A percentile compares a stretch with the other conserved stretches of the same genome.
Evolutionary conservation across 2,329 filamentous ascomycete species (phyloP).

Genomic region (Keithomyces neogunnii): DNA sequence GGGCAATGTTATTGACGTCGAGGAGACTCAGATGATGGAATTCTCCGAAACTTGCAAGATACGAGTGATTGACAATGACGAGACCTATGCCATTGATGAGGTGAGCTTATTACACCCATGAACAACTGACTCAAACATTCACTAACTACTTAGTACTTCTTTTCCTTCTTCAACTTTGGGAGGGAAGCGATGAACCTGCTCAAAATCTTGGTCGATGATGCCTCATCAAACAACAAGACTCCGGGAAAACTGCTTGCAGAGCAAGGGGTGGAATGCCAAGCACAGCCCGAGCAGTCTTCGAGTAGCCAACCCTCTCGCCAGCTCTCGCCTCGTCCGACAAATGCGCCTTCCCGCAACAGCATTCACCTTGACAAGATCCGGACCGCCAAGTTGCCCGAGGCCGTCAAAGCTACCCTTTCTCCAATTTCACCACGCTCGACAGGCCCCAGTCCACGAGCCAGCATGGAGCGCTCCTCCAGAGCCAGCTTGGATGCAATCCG

Average conservation of each 20-base stretch:
- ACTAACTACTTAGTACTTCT: constrained; percentile 62
- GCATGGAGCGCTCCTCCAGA: constrained; percentile 39
- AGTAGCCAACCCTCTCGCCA: not conserved
- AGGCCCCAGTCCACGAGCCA: constrained; percentile 45
- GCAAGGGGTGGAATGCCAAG: constrained; percentile 8
- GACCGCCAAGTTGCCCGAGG: constrained; percentile 39
- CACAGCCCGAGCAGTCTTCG: not conserved
- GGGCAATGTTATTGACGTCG: constrained; percentile 82
- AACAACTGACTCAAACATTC: not conserved
- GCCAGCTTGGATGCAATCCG: constrained; percentile 46
- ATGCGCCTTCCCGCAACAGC: constrained; percentile 7
- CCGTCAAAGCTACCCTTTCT: constrained; percentile 53
- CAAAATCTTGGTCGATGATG: constrained; percentile 61
- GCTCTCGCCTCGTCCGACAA: constrained; percentile 10
- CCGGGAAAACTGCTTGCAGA: constrained; percentile 13
- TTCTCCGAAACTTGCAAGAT: constrained; percentile 93
- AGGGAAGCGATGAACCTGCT: constrained; percentile 76
- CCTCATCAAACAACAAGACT: constrained; percentile 32
- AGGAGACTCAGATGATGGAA: constrained; percentile 83
- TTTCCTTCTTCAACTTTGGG: constrained; percentile 85
- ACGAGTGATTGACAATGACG: constrained; percentile 84
- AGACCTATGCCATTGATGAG: constrained; percentile 93
- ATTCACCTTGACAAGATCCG: constrained; percentile 22
- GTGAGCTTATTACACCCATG: constrained; percentile 32
- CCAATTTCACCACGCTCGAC: constrained; percentile 38